Evolutionary conservation across 106 monocot genomes (phyloP).

Genomic region (Vanilla planifolia): DNA sequence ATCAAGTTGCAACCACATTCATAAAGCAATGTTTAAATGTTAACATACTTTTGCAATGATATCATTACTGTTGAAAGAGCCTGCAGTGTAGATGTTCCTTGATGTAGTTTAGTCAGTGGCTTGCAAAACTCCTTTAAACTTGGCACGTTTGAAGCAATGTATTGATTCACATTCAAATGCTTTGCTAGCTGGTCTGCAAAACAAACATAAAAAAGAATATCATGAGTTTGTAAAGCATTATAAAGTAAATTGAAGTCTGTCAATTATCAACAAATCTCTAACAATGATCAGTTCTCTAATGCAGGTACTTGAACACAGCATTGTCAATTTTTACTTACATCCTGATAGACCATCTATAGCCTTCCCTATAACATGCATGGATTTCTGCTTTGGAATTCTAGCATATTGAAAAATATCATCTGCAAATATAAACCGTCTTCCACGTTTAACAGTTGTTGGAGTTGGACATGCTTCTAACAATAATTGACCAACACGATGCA

Average conservation of each 20-base stretch:
- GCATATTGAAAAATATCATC: constrained; percentile 92
- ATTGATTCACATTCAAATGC: constrained; percentile 76
- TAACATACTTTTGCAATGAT: constrained; percentile 67
- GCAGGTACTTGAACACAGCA: not conserved
- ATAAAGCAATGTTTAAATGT: not conserved
- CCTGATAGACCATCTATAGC: constrained; percentile 71
- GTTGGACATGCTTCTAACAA: constrained; percentile 57
- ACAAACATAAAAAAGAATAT: not conserved
- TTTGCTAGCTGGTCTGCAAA: constrained; percentile 58
- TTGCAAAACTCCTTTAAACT: constrained; percentile 76
- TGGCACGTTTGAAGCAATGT: constrained; percentile 75
- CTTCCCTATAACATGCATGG: constrained; percentile 67
- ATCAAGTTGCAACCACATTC: not conserved
- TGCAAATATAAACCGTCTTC: constrained; percentile 65
- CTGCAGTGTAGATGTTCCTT: constrained; percentile 51
- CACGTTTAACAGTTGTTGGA: constrained; percentile 20
- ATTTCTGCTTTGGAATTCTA: constrained; percentile 72
- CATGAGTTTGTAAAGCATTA: not conserved
- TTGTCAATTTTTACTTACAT: constrained; percentile 46
- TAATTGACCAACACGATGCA: constrained; percentile 66
- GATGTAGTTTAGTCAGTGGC: constrained; percentile 30
- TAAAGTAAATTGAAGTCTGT: not conserved
- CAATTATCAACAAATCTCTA: not conserved
- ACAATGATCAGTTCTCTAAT: not conserved
- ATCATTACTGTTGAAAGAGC: constrained; percentile 74